Evolutionary conservation across 2,329 filamentous ascomycete species (phyloP).

Genomic region (Didymella keratinophila): DNA sequence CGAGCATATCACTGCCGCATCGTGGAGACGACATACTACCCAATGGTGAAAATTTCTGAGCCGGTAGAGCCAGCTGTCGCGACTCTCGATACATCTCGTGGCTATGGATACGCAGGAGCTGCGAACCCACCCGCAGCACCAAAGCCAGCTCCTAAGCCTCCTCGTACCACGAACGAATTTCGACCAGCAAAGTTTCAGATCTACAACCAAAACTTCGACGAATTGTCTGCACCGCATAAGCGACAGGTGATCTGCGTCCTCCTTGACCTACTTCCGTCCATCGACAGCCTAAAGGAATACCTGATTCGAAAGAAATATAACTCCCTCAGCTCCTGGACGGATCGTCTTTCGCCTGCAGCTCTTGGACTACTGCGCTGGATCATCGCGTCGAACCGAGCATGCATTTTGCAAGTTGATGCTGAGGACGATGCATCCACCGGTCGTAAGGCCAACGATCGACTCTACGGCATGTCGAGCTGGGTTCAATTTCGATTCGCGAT

Average conservation of each 20-base stretch:
- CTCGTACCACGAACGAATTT: constrained; percentile 34
- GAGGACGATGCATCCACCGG: constrained; percentile 24
- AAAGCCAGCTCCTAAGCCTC: background rate
- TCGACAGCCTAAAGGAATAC: constrained; percentile 65
- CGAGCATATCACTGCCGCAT: constrained; percentile 60
- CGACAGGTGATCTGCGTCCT: constrained; percentile 59
- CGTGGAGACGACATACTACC: constrained; percentile 54
- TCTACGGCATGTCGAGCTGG: constrained; percentile 71
- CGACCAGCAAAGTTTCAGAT: constrained; percentile 48
- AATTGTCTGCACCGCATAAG: constrained; percentile 58
- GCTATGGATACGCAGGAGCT: background rate
- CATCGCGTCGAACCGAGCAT: constrained; percentile 86
- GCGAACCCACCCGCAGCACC: background rate
- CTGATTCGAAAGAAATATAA: constrained; percentile 53
- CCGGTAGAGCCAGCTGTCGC: constrained; percentile 30
- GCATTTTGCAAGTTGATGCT: constrained; percentile 77
- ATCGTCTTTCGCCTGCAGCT: constrained; percentile 69
- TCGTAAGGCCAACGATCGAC: constrained; percentile 58
- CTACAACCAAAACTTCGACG: constrained; percentile 67
- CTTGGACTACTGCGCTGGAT: constrained; percentile 82
- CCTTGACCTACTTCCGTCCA: constrained; percentile 67
- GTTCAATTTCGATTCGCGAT: constrained; percentile 88
- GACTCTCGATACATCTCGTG: background rate
- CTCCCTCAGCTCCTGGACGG: constrained; percentile 60
- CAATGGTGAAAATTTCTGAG: constrained; percentile 49